Base-by-base conservation (phyloP, 2,329 filamentous ascomycete species). In the Aspergillus udagawae region DNA sequence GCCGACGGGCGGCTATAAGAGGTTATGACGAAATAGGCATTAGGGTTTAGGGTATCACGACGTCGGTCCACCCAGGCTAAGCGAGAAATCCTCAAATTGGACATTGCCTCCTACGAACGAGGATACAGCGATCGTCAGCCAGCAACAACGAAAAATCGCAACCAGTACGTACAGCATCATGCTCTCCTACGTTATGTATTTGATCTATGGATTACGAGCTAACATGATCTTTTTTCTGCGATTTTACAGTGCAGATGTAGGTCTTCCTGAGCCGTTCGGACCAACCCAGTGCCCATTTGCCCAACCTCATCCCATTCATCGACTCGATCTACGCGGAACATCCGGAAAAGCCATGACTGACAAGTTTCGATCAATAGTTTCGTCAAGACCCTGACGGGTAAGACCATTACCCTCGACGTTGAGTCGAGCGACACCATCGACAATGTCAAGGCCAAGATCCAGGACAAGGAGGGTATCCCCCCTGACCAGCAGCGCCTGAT, bases 391-490 rank as follows among this genome's bases (percentile, higher is more conserved):
- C 91, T 97, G 77, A 97, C 93, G 86, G 93, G 94, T 83, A 97
- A 97, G 91, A 97, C 93, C 81, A 97, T 97, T 86, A 97, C 94
- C 82, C 89, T 97, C 75, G 93, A 97, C 89, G 92, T 97, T 79
- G 93, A 97, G 88, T 96, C 92, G 76, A 91, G 87, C 77, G 93
- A 97, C 83, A 97, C 93, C 75, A 97, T 97, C 84, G 93, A 97
- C 88, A 97, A 97, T 87, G 93, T 97, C 82, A 97, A 97, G 89
- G 89, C 88, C 84, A 97, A 97, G 90, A 97, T 97, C 81, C 93
- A 97, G 85, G 92, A 97, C 83, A 97, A 97, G 90, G 93, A 97
- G 84, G 93, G 93, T 73, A 97, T 97, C 70, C 93, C 93, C 73
- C 92, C 92, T 67, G 93, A 97, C 82, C 92, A 97, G 82, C 93